phyloP scores from a whole-genome alignment of 1,139 yeast species.

The Groenewaldozyma auringiensis region DNA sequence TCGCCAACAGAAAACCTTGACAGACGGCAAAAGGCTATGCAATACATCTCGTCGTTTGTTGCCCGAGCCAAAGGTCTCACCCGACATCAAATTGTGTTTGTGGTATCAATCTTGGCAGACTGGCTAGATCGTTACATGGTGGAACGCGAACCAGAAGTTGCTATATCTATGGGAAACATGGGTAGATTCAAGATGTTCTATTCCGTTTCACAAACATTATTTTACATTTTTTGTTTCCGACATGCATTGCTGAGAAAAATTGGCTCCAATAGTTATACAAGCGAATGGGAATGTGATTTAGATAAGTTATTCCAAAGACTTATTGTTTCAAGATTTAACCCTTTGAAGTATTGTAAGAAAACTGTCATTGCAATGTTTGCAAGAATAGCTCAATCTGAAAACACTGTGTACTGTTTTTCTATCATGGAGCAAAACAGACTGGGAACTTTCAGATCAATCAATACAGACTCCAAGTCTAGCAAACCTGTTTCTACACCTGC shows the following conservation, averaged over 20 bases:
- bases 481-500: constrained; percentile 8
- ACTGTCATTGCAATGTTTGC: constrained; percentile 94
- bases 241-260: constrained; percentile 49
- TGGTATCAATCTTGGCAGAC: constrained; percentile 66
- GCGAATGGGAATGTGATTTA: constrained; percentile 70
- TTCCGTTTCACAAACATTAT: constrained; percentile 85
- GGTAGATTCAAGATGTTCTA: constrained; percentile 72
- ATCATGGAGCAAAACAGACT: constrained; percentile 86
- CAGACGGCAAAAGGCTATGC: constrained; percentile 79
- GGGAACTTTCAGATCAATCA: constrained; percentile 36
- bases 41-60: constrained; percentile 82
- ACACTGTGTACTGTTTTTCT: constrained; percentile 87
- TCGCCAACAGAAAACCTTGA: constrained; percentile 59
- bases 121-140: constrained; percentile 77
- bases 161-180: constrained; percentile 39
- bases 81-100: constrained; percentile 65
- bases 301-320: constrained; percentile 84
- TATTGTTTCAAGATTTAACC: constrained; percentile 83
- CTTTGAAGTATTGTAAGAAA: constrained; percentile 86
- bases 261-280: constrained; percentile 15
- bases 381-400: constrained; percentile 79
- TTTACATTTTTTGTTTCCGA: constrained; percentile 88
- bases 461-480: constrained; percentile 3
- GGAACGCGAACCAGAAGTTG: constrained; percentile 78
- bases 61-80: constrained; percentile 78